Conservation (phyloP, 306 rosid species). For the Boehmeria nivea region DNA sequence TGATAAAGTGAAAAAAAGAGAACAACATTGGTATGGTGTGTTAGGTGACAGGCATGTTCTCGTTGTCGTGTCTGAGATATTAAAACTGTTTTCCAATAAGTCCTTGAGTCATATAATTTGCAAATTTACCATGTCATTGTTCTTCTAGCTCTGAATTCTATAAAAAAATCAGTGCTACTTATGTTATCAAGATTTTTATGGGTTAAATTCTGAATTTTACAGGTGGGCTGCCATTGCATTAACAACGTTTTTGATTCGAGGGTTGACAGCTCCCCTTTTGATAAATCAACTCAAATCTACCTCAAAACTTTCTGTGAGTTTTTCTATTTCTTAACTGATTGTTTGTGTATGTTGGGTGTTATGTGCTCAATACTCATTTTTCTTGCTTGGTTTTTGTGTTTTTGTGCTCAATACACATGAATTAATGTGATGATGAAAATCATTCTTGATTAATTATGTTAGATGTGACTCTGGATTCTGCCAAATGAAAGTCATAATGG, state of each 20-base stretch:
- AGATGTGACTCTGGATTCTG: no score
- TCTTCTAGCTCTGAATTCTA: no score
- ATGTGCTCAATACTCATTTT: no score
- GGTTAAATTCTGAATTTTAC: conserved; percentile 13
- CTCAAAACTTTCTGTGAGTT: conserved; percentile 65
- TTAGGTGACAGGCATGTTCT: no score
- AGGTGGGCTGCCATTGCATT: conserved; percentile 86
- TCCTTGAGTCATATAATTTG: neutral
- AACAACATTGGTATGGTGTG: neutral
- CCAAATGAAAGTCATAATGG: no score
- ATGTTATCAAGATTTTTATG: no score
- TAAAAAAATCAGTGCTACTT: no score
- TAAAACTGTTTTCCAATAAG: no score
- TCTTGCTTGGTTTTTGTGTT: no score
- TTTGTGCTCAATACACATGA: neutral
- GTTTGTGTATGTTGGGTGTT: neutral
- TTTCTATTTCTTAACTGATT: conserved; percentile 15
- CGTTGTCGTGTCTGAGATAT: no score
- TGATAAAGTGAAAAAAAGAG: neutral
- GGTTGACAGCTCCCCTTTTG: conserved; percentile 55
- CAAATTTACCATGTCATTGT: neutral
- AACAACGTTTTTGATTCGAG: conserved; percentile 65
- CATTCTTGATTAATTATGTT: no score
- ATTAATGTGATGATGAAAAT: no score
- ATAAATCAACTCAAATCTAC: conserved; percentile 79